A percentile compares a stretch with the other conserved stretches of the same genome.
Evolutionary conservation across 352 stramenopile species (phyloP).

Genomic region (Hyaloperonospora arabidopsidis): DNA sequence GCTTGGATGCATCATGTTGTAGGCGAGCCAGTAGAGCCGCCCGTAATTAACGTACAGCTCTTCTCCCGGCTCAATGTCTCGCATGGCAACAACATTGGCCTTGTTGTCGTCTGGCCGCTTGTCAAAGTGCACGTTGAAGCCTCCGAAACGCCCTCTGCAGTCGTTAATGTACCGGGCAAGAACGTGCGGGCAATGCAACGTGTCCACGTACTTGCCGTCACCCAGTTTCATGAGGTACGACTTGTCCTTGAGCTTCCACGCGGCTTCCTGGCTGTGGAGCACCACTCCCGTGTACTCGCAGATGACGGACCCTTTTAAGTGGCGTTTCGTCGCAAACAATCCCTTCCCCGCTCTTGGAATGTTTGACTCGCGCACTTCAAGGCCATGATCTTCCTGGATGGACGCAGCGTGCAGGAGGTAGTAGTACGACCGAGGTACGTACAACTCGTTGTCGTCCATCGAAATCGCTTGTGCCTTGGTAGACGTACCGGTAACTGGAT

Average conservation of each 20-base stretch:
- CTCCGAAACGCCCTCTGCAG: conserved; percentile 39
- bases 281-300: conserved; percentile 42
- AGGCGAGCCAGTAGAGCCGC: conserved; percentile 74
- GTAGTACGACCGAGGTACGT: conserved; percentile 21
- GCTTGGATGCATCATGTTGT: conserved; percentile 60
- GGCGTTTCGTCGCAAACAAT: conserved; percentile 37
- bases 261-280: conserved; percentile 33
- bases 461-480: conserved; percentile 6
- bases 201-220: conserved; percentile 68
- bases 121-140: conserved; percentile 71
- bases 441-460: conserved; percentile 22
- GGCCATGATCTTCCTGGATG: conserved; percentile 17
- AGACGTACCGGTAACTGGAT: too few species aligned
- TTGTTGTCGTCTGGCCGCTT: conserved; percentile 43
- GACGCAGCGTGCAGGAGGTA: conserved; percentile 1
- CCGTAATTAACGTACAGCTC: conserved; percentile 81
- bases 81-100: conserved; percentile 51
- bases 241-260: conserved; percentile 58
- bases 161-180: conserved; percentile 79
- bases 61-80: conserved; percentile 46
- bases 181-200: conserved; percentile 35
- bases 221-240: conserved; percentile 78
- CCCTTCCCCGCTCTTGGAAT: conserved; percentile 47
- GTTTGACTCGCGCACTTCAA: conserved; percentile 37
- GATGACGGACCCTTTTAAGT: conserved; percentile 23